Evolutionary conservation across 129 eudicot genomes (phyloP).

Genomic region (Arctium minus): DNA sequence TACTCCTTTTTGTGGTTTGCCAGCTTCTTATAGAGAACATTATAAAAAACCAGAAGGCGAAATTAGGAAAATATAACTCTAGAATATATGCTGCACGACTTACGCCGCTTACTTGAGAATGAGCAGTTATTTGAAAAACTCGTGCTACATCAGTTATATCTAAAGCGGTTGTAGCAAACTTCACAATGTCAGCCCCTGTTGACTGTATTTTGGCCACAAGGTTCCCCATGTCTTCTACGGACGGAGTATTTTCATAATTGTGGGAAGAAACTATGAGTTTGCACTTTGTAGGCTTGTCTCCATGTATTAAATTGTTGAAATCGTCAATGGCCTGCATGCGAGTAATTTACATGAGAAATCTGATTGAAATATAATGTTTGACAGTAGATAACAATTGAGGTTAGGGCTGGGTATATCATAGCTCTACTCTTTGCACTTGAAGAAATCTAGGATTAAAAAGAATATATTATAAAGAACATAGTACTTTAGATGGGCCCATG

Average conservation of each 20-base stretch:
- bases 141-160: conserved; percentile 92
- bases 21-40: neutral
- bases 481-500: neutral
- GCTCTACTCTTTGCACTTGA: neutral
- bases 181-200: conserved; percentile 95
- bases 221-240: conserved; percentile 80
- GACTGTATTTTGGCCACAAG: conserved; percentile 93
- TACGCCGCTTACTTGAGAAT: conserved; percentile 82
- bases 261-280: conserved; percentile 87
- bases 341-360: conserved; percentile 10
- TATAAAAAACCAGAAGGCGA: neutral
- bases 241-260: conserved; percentile 81
- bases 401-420: neutral
- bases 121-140: conserved; percentile 75
- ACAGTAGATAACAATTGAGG: neutral
- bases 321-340: conserved; percentile 68
- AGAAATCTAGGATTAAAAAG: neutral
- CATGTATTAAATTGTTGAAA: conserved; percentile 44
- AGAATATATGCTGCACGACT: conserved; percentile 25
- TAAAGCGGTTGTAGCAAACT: conserved; percentile 85
- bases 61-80: neutral
- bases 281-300: conserved; percentile 65
- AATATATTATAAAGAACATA: neutral
- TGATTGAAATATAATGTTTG: neutral
- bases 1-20: neutral